Conservation (phyloP, 2,329 filamentous ascomycete species). For the Penicillium sp. region DNA sequence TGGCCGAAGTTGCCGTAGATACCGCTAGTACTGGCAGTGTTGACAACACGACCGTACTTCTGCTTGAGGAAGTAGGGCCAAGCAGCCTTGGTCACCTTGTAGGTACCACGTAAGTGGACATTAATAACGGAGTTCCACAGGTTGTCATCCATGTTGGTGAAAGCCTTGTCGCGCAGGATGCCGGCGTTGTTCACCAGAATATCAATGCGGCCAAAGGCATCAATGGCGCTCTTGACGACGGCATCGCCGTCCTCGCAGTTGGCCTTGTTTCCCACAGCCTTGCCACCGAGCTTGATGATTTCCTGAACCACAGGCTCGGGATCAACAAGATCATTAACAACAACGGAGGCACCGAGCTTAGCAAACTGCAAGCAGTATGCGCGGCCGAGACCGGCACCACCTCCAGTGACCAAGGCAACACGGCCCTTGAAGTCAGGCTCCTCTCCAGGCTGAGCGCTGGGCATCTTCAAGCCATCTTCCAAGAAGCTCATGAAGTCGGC, state of each 20-base stretch:
- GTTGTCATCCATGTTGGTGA: slow-evolving; percentile 93
- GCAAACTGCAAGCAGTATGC: slow-evolving; percentile 86
- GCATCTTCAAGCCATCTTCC: slow-evolving; percentile 76
- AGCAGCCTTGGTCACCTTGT: slow-evolving; percentile 94
- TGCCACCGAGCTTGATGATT: slow-evolving; percentile 84
- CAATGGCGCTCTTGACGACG: slow-evolving; percentile 89
- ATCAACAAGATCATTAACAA: slow-evolving; percentile 94
- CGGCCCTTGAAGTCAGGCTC: slow-evolving; percentile 78
- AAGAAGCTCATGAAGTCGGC: slow-evolving; percentile 86
- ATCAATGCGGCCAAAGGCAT: slow-evolving; percentile 88
- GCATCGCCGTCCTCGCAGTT: slow-evolving; percentile 88
- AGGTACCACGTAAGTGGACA: slow-evolving; percentile 90
- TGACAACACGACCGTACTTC: slow-evolving; percentile 95
- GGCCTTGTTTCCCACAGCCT: slow-evolving; percentile 89
- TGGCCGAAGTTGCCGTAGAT: slow-evolving; percentile 99
- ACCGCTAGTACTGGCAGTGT: slow-evolving; percentile 94
- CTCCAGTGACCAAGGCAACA: slow-evolving; percentile 83
- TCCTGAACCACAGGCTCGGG: slow-evolving; percentile 88
- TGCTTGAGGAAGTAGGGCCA: slow-evolving; percentile 98
- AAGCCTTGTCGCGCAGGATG: slow-evolving; percentile 96
- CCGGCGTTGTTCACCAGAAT: slow-evolving; percentile 97
- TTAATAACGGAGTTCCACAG: slow-evolving; percentile 90
- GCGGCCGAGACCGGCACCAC: slow-evolving; percentile 85
- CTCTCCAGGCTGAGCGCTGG: slow-evolving; percentile 68
- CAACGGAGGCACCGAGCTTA: slow-evolving; percentile 77